Base-by-base conservation (phyloP, 306 rosid species). In the Ochetophila trinervis region DNA sequence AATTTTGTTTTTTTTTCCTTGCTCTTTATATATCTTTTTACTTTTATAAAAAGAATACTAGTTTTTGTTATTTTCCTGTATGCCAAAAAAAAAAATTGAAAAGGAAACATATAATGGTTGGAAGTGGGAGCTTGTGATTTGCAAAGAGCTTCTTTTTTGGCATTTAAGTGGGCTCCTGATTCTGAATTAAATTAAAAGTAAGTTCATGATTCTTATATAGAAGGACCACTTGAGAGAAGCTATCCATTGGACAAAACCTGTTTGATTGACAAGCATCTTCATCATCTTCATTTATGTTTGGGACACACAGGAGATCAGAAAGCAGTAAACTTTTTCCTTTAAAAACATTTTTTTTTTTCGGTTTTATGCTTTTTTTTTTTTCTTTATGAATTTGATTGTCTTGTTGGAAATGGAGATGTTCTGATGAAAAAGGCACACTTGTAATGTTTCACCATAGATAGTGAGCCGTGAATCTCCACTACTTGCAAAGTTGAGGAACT, bases 401-500 rank as follows among this genome's bases (percentile, higher is more conserved):
- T 71, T 69, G 67, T 64, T 71, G 47, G 71, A 74, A 57, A 6
- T 53, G 63, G 75, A 67, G 56, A 70, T 52, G 17, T 53, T 65
- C 27, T 67, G 66, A 71, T 62, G 40, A 22, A 49, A n/a, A 53
- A 63, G 71, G 83, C 71, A 71, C 76, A 82, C 74, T 79, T 76
- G 65, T 74, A 79, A 55, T 69, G 70, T 77, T 74, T 86, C 80
- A 82, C 88, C 77, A 57, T 78, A 52, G 73, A 76, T 74, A 73
- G 88, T 82, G 88, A 80, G 73, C 73, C 68, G 69, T 68, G 79
- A 86, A 65, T 49, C 73, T 78, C 89, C 91, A 76, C 90, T 82
- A 76, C 90, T 82, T 72, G 74, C 75, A 61, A 80, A 58, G 56
- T 76, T 69, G 68, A 65, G 55, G 36, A n/a, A 6, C 23, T 55